These are phyloP conservation scores for Chlamydomonas sphaeroides DNA, from an alignment of 139 green algal species.

Conservation along the genomic window DNA sequence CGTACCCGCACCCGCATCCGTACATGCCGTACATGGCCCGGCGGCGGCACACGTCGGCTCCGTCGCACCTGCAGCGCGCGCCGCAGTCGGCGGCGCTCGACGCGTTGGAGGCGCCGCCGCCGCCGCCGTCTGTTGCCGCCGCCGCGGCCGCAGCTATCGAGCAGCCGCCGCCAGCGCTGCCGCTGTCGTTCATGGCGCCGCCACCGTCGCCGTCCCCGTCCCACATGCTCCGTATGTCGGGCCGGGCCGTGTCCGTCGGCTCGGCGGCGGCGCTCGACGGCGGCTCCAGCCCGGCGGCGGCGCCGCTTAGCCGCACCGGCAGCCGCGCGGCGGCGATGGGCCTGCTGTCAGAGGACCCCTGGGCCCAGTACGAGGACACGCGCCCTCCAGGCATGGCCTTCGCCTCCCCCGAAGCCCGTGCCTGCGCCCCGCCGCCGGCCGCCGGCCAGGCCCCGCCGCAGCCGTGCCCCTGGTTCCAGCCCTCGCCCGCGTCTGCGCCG, in stretches of 20 bases:
- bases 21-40: not conserved
- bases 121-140: too few relatives aligned
- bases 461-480: too few relatives aligned
- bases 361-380: not conserved
- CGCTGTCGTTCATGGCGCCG: too few relatives aligned
- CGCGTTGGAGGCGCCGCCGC: too few relatives aligned
- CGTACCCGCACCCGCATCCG: slow-evolving; percentile 7
- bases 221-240: too few relatives aligned
- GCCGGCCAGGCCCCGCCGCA: too few relatives aligned
- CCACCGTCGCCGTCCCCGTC: not conserved
- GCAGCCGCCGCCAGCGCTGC: too few relatives aligned
- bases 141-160: too few relatives aligned
- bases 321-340: not conserved
- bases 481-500: too few relatives aligned
- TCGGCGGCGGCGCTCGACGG: not conserved
- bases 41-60: slow-evolving; percentile 3
- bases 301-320: not conserved
- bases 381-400: not conserved
- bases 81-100: too few relatives aligned
- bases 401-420: not conserved
- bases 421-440: too few relatives aligned
- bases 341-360: not conserved
- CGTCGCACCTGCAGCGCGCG: not conserved
- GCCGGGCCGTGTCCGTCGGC: too few relatives aligned
- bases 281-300: not conserved